Base-by-base conservation (phyloP, 805 yeast genomes). In the Cyberlindnera xylosilytica region DNA sequence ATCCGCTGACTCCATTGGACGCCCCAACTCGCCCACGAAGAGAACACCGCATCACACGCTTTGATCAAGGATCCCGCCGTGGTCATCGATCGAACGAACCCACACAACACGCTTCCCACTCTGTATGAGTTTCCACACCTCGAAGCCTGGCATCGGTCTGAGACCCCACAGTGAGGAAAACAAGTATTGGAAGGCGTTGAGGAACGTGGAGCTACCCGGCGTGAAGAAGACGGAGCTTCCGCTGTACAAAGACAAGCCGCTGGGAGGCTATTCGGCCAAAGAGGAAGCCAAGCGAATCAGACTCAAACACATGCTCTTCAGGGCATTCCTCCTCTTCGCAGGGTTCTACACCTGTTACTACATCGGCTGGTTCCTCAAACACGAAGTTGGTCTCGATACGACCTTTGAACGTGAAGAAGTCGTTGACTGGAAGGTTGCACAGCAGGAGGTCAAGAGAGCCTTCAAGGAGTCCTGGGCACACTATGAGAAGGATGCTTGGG, bases 401-500 rank as follows among this genome's bases (percentile, higher is more conserved):
- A 29, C 39, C 1, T 42, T 39, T 20, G 43, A 36, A 23, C 20
- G 20, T 20, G 47, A 37, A 32, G 44, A 40, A 39, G 24, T 32
- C 13, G 45, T 49, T 6, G 34, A 56, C 18, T 81, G 87, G 87
- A 45, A 54, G 2, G 50, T 51, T 4, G 55, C 55, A 1, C 36
- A 78, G 42, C 80, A 78, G 52, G 62, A 66, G 50, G 90, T 89
- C 23, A 79, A 72, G 52, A 58, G 68, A n/a, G 87, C 78, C 4
- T 86, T 90, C 55, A 66, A 78, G 42, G 81, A 81, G 32, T 76
- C 90, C 6, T 90, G 96, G 96, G 68, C 68, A 20, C 83, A 82
- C 39, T 90, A 90, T 57, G 78, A 77, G 39, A 64, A 69, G 20
- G 70, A 85, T 56, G 97, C 85, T 0, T 87, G 95, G 90, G 96